Evolutionary conservation across 2,329 filamentous ascomycete genomes (phyloP), one percentile per base, ranked within the genome.

Genomic region (Colletotrichum ledebouriae): DNA sequence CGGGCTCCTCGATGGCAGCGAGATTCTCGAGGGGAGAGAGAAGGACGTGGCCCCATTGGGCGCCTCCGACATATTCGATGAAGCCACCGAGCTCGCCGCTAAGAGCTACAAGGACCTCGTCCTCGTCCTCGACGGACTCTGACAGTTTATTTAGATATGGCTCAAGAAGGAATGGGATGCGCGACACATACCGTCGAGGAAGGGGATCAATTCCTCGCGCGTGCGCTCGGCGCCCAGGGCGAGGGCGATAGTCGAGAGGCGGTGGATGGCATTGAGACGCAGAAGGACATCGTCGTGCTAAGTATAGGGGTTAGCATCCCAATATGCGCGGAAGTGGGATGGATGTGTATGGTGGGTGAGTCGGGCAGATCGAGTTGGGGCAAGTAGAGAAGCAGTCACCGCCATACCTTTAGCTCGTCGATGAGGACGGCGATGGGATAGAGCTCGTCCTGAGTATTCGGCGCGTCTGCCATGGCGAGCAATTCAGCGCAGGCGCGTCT

Each of bases 381-480:
- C n/a, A 55, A 53, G 58, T 17, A 60, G 34, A 50, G 41, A 17
- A 10, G 49, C 46, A 66, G 67, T 69, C 67, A 69, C 67, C 67
- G 63, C 67, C 82, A 76, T 89, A 97, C 94, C 93, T 98, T 99
- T 78, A 99, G 88, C 89, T 99, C 96, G 83, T 99, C 96, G 83
- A 99, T 99, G 83, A 99, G 91, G 75, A 99, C 96, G 79, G 97
- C 96, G 86, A 99, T 99, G 81, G 96, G 96, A 83, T 98, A 99
- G 78, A 99, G 94, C 90, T 98, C 97, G 85, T 99, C 96, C 82
- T 92, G 97, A 86, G 95, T 90, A 83, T 91, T 93, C 81, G 91
- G 88, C 84, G 91, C 92, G 85, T 98, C 89, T 83, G 89, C 94
- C 95, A 98, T 98, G 81, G 82, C 87, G 88, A 83, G 80, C 77